Conservation (phyloP, 1,284 basidiomycete species). For the Boletellus deceptivus region DNA sequence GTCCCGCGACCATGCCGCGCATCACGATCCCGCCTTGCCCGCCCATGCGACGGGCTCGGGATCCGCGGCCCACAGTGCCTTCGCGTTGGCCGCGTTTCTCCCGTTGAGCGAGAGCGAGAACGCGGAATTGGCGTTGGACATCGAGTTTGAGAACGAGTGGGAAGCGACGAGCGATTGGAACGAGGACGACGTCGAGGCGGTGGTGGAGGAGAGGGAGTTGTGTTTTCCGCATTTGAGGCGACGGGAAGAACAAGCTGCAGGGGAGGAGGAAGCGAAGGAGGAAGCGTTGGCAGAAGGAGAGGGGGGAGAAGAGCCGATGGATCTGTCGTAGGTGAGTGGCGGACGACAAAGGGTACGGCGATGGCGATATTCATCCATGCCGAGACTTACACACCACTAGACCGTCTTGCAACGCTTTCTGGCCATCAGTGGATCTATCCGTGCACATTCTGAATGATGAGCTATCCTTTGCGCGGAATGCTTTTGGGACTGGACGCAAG, state of each 20-base stretch:
- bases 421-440: no score
- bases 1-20: conserved; percentile 3
- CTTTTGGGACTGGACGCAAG: no score
- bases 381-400: no score
- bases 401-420: no score
- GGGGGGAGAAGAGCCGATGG: conserved; percentile 52
- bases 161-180: conserved; percentile 87
- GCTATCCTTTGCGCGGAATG: no score
- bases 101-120: conserved; percentile 35
- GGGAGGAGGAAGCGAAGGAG: not conserved
- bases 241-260: not conserved
- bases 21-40: conserved; percentile 1
- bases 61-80: conserved; percentile 2
- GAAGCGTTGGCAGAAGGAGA: conserved; percentile 28
- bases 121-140: conserved; percentile 22
- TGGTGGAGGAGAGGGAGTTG: conserved; percentile 62
- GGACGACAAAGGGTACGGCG: no score
- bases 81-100: conserved; percentile 20
- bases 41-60: not conserved
- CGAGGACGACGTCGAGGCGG: conserved; percentile 80
- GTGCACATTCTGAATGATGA: no score
- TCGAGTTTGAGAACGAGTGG: conserved; percentile 87
- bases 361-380: no score
- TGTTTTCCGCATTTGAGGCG: conserved; percentile 46
- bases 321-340: conserved; percentile 39